phyloP scores from a whole-genome alignment of 2,329 filamentous ascomycete species.

The Colletotrichum sp. region DNA sequence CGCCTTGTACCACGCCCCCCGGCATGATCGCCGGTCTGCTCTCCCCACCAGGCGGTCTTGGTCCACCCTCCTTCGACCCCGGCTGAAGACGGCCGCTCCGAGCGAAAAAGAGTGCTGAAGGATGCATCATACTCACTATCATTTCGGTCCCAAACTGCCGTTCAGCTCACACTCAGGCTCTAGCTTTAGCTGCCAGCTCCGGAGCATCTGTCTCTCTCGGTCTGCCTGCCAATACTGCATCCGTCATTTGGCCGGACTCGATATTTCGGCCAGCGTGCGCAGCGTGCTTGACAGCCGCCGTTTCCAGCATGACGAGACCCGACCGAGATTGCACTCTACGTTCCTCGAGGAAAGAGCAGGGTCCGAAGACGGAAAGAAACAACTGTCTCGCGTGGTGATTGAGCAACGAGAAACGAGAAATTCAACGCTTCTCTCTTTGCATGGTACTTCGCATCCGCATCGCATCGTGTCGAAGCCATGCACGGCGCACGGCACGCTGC shows the following conservation, averaged over 20 bases:
- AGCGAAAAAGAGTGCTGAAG: background rate
- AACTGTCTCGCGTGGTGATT: background rate
- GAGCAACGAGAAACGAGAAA: background rate
- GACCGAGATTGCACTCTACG: background rate
- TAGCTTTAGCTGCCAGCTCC: background rate
- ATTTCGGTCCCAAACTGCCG: background rate
- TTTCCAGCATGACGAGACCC: background rate
- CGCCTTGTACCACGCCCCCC: background rate
- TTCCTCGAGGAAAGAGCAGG: background rate
- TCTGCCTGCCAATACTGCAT: background rate
- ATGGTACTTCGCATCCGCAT: conserved; percentile 17
- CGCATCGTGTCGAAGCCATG: background rate
- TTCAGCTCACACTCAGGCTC: background rate
- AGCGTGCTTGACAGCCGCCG: background rate
- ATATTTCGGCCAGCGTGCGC: background rate
- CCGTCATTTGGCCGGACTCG: background rate
- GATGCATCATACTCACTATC: background rate
- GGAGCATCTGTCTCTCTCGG: background rate
- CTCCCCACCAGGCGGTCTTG: background rate
- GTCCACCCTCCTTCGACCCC: background rate
- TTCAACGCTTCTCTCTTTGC: background rate
- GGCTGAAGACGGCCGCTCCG: conserved; percentile 10
- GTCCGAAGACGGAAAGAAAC: background rate
- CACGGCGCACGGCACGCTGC: conserved; percentile 2
- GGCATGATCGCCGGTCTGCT: conserved; percentile 3